Evolutionary conservation across 371 early-diverging fungal species (phyloP).

Genomic region (Saksenaea vasiformis): DNA sequence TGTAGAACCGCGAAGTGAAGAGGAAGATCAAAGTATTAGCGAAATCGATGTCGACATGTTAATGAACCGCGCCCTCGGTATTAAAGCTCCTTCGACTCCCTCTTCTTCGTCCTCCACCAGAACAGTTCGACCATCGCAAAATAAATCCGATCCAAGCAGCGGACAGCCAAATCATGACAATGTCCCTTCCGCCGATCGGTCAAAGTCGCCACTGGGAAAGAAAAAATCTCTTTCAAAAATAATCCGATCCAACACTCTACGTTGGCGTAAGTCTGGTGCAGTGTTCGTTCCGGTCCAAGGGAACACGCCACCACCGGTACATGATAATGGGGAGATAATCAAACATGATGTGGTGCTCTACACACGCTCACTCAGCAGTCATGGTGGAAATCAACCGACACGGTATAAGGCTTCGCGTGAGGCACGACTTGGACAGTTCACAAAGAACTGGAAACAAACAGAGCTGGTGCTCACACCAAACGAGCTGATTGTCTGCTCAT

Average conservation of each 20-base stretch:
- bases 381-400: conserved; percentile 21
- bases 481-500: conserved; percentile 22
- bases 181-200: neutral
- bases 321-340: conserved; percentile 4
- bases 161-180: neutral
- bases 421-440: conserved; percentile 16
- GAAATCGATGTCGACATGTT: conserved; percentile 3
- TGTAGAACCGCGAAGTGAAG: neutral
- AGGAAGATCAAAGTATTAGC: neutral
- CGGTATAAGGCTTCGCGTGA: conserved; percentile 36
- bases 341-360: conserved; percentile 35
- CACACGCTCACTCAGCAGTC: conserved; percentile 17
- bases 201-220: neutral
- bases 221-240: neutral
- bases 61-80: neutral
- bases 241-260: conserved; percentile 1
- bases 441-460: conserved; percentile 39
- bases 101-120: conserved; percentile 2
- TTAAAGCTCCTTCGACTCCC: neutral
- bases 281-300: conserved; percentile 20
- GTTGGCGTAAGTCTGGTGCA: conserved; percentile 31
- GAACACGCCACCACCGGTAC: neutral
- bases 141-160: neutral
- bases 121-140: neutral
- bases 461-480: conserved; percentile 26